These are phyloP conservation scores for Lachnellula suecica DNA, from an alignment of 2,329 filamentous ascomycete species.

Conservation along the genomic window DNA sequence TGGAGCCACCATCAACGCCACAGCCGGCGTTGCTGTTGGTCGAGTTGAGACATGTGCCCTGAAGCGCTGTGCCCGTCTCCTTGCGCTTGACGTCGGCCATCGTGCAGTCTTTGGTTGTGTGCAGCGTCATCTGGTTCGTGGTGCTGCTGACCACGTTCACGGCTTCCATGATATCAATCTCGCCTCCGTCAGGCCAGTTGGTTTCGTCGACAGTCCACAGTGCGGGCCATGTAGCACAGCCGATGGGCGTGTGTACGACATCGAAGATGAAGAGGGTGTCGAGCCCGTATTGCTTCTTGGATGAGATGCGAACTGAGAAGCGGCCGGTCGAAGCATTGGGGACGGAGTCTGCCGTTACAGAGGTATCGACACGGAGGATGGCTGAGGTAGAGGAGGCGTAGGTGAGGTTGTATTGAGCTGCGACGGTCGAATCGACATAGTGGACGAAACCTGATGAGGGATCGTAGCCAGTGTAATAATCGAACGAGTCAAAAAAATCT, in stretches of 20 bases:
- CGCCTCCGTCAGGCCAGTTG: slow-evolving; percentile 62
- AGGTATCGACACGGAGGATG: slow-evolving; percentile 60
- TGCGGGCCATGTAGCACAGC: slow-evolving; percentile 52
- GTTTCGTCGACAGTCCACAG: slow-evolving; percentile 62
- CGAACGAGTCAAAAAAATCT: slow-evolving; percentile 44
- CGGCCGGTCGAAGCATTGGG: slow-evolving; percentile 50
- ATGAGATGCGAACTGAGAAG: slow-evolving; percentile 52
- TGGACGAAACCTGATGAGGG: slow-evolving; percentile 45
- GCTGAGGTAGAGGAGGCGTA: slow-evolving; percentile 53
- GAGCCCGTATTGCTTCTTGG: slow-evolving; percentile 51
- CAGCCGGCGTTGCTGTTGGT: slow-evolving; percentile 42
- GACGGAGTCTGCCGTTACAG: slow-evolving; percentile 48
- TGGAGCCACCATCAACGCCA: slow-evolving; percentile 40
- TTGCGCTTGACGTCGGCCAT: slow-evolving; percentile 40
- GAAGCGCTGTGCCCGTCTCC: slow-evolving; percentile 48
- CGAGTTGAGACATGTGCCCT: slow-evolving; percentile 43
- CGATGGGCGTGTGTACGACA: slow-evolving; percentile 57
- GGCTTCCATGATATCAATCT: slow-evolving; percentile 54
- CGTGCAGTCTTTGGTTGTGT: slow-evolving; percentile 44
- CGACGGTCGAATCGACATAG: slow-evolving; percentile 35
- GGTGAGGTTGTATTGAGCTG: slow-evolving; percentile 56
- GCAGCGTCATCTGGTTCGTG: slow-evolving; percentile 45
- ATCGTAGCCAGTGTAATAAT: slow-evolving; percentile 43
- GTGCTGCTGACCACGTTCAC: slow-evolving; percentile 42
- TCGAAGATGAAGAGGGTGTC: slow-evolving; percentile 58